Base-by-base conservation (phyloP, 2,329 filamentous ascomycete species). In the Metarhizium sp. region DNA sequence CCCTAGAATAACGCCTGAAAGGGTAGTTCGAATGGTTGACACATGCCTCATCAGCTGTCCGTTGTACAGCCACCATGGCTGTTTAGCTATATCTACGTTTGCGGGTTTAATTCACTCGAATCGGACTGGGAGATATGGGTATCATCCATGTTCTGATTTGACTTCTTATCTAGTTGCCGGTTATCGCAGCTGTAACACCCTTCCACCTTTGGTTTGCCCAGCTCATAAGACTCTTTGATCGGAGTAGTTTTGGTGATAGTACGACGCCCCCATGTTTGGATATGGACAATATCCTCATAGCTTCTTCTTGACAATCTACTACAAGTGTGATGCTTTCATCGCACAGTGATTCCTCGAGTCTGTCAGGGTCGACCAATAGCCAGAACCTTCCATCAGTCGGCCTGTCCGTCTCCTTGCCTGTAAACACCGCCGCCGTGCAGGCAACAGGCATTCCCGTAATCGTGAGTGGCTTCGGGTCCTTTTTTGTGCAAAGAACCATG, bases 311-410 rank as follows among this genome's bases (percentile, higher is more conserved):
- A 57, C 74, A 75, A 66, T 92, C 87, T n/a, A 96, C 82, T 51
- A 94, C 85, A 38, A 96, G 74, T 2, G 86, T 92, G n/a, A 94
- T 75, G n/a, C 73, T 80, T 76, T 99, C 94, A 58, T 85, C 78
- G 66, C 90, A 95, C 47, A 95, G 72, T 8, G 80, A 82, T 73
- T 97, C 94, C 73, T 99, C 94, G 62, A 95, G 86, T 25, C 84
- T 82, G 73, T 99, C 94, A 2, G 90, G 90, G 72, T 99, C 94
- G 6, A 88, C 82, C 56, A 99, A 72, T 2, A 96, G 75, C 90
- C 91, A 95, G 66, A 76, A 78, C 64, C 75, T 78, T 60, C 71
- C 77, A 62, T 71, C 69, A 2, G 67, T 65, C 50, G 69, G 72
- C 60, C 67, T 70, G 56, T 75, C 72, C 32, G 75, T 75, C 66